Evolutionary conservation across 2,329 filamentous ascomycete genomes (phyloP), one percentile per base, ranked within the genome.

Genomic region (Colletotrichum tropicicola): DNA sequence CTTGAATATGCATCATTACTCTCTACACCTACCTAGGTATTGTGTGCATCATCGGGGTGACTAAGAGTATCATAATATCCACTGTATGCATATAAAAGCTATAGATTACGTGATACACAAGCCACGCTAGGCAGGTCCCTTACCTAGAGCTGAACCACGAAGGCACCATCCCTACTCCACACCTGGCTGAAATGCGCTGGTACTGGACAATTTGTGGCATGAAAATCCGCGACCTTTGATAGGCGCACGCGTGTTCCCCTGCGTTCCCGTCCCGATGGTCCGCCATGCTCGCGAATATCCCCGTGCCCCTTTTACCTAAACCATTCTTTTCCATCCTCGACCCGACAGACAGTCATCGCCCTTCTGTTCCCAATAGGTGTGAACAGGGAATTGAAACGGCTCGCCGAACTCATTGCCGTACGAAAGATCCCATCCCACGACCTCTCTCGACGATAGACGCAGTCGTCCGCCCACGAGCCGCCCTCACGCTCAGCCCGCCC

Each of bases 221-320:
- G 37, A 59, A 53, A 64, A 47, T 60, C 47, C 27, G 32, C 44
- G 43, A 49, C 48, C 56, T 19, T 54, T 65, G 61, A 61, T 60
- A 60, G 61, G 61, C 54, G 61, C 48, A 65, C 61, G 61, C 61
- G 61, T 65, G 19, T 60, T 65, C 61, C 55, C 60, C 56, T 64
- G 47, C 60, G 56, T 64, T 64, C 55, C 55, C 55, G 25, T 64
- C 30, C 55, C 45, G 30, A 12, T 17, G 21, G 19, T 39, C 37
- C 48, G 15, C 27, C 54, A 30, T 45, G 25, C 61, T 41, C 56
- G 48, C 35, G 57, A 60, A 28, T 39, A 60, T 27, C 53, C 27
- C 41, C 30, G 43, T 54, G 35, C 48, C 61, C 60, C 61, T 32
- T 64, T 64, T 45, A 60, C 43, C 53, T 19, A 27, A 28, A 15